phyloP scores from a whole-genome alignment of 495 filamentous ascomycete genomes.

The Barbatosphaeria neglecta region DNA sequence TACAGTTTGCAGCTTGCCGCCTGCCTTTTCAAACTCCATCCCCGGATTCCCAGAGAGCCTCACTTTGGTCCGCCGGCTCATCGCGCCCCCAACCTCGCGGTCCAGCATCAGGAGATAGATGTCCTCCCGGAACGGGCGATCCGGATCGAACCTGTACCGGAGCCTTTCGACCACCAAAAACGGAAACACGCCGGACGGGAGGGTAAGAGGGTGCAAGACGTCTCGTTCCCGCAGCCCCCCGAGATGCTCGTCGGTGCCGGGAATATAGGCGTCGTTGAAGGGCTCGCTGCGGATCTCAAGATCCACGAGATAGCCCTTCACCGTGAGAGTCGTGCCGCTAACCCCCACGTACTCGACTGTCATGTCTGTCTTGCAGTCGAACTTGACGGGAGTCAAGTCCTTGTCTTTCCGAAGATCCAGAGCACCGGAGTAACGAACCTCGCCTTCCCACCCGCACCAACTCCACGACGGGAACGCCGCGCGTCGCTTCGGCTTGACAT shows the following conservation, averaged over 20 bases:
- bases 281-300: slow-evolving; percentile 6
- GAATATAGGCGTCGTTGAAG: slow-evolving; percentile 5
- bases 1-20: not conserved
- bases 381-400: not conserved
- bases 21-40: not conserved
- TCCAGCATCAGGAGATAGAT: not conserved
- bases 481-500: not conserved
- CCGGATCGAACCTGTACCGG: not conserved
- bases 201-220: slow-evolving; percentile 8
- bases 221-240: slow-evolving; percentile 8
- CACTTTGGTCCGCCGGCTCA: not conserved
- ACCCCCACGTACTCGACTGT: not conserved
- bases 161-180: slow-evolving; percentile 5
- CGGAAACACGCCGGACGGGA: slow-evolving; percentile 1
- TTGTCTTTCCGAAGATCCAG: not conserved
- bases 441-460: slow-evolving; percentile 9
- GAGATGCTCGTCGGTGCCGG: not conserved
- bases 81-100: not conserved
- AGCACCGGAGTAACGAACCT: not conserved
- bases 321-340: not conserved
- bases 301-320: slow-evolving; percentile 2
- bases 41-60: not conserved
- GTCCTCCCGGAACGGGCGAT: not conserved
- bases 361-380: slow-evolving; percentile 3
- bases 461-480: slow-evolving; percentile 5